Percentiles rank a stretch among this genome's conserved stretches.
Conservation (phyloP, 257 asterid species). For the Anisodus acutangulus region DNA sequence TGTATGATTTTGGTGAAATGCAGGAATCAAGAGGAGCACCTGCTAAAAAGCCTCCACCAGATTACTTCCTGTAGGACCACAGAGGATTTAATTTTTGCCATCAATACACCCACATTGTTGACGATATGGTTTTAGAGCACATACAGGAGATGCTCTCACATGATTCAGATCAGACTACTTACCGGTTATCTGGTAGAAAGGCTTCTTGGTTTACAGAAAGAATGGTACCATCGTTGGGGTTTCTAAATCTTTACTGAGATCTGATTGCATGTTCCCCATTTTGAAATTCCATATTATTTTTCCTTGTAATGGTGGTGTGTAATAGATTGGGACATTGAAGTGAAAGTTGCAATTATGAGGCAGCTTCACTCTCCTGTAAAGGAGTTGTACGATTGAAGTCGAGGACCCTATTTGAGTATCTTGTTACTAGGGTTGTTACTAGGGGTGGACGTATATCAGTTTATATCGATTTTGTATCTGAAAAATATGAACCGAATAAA, state of each 20-base stretch:
- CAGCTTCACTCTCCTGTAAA: constrained; percentile 23
- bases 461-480: no score
- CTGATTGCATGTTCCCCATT: constrained; percentile 4
- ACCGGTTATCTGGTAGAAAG: not conserved
- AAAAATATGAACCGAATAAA: no score
- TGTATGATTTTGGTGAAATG: constrained; percentile 35
- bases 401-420: constrained; percentile 1
- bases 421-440: no score
- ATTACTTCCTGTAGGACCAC: constrained; percentile 74
- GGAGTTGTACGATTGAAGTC: constrained; percentile 9
- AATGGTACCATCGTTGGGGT: constrained; percentile 22
- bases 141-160: not conserved
- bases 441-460: no score
- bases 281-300: constrained; percentile 4
- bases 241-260: not conserved
- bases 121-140: constrained; percentile 21
- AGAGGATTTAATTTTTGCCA: constrained; percentile 26
- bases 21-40: constrained; percentile 96
- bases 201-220: constrained; percentile 19
- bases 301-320: constrained; percentile 22
- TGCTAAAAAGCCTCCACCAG: constrained; percentile 81
- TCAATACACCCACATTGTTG: constrained; percentile 1
- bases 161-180: not conserved
- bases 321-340: constrained; percentile 25
- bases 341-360: constrained; percentile 13